Evolutionary conservation across 805 yeast genomes (phyloP), one percentile per base, ranked within the genome.

Genomic region (Henningerozyma blattae): DNA sequence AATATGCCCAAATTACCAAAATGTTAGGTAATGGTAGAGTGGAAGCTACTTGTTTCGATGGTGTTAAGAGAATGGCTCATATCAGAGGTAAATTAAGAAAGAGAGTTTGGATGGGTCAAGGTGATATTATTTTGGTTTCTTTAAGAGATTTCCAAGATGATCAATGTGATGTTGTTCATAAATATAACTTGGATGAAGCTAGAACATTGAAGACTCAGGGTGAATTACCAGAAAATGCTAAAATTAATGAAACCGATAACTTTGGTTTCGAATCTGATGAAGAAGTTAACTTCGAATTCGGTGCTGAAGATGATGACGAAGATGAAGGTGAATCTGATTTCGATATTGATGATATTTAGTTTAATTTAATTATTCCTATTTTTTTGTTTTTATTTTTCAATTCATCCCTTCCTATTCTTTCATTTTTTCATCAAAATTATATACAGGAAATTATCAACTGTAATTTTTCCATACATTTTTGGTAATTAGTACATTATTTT

Each of bases 71-170:
- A 69, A 74, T 86, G 75, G 98, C 94, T 15, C 98, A 89, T 58
- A 91, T 91, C 56, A 84, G 99, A 72, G 99, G 99, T 52, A 91
- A 91, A 60, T 74, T 91, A 66, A 83, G 99, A 74, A 91, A 91
- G 79, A 91, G 89, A 75, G 98, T 91, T 41, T 91, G 99, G 99
- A 87, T 91, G 85, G 83, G 83, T 31, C 97, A 86, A 62, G 98
- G 98, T 67, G 99, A 91, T 59, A 91, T 91, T 50, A 85, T 91
- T 48, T 68, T 91, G 56, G 91, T 89, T 31, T 87, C 95, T 6
- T 74, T 91, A 51, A 86, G 99, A 72, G 99, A 91, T 55, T 91
- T 91, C 76, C 96, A 91, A 65, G 96, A 89, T 54, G 95, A 84
- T 42, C 94, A 83, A 61, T 91, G 96, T 69, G 99, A 91, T 60